Evolutionary conservation across 2,329 filamentous ascomycete species (phyloP).

Genomic region (Pestalotiopsis sp.): DNA sequence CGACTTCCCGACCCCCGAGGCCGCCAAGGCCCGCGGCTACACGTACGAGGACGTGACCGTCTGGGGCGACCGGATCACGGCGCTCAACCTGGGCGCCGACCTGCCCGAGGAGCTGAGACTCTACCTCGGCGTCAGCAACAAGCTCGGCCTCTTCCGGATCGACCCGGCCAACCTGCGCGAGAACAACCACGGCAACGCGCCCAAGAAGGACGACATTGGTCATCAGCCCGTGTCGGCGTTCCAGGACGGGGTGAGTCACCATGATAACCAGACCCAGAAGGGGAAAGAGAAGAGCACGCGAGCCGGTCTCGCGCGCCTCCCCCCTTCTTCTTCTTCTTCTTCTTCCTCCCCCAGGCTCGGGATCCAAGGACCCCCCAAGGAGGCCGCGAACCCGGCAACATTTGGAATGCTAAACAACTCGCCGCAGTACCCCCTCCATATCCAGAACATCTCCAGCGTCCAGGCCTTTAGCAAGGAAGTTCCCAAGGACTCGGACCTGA

Average conservation of each 20-base stretch:
- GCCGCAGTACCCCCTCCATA: conserved; percentile 66
- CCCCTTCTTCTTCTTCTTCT: background rate
- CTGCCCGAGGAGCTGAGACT: conserved; percentile 63
- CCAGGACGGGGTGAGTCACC: conserved; percentile 65
- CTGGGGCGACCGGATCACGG: conserved; percentile 60
- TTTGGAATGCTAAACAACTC: conserved; percentile 4
- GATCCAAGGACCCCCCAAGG: background rate
- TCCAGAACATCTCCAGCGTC: conserved; percentile 68
- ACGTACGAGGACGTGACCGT: conserved; percentile 62
- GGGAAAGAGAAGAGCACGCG: background rate
- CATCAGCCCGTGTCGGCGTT: conserved; percentile 70
- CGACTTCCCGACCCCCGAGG: conserved; percentile 57
- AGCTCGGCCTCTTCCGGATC: conserved; percentile 69
- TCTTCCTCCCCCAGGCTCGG: background rate
- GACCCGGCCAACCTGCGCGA: conserved; percentile 59
- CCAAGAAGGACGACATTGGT: conserved; percentile 57
- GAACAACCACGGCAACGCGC: conserved; percentile 58
- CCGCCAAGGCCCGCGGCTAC: conserved; percentile 63
- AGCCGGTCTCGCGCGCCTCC: background rate
- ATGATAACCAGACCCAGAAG: background rate
- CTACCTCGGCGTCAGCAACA: conserved; percentile 69
- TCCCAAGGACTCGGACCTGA: conserved; percentile 48
- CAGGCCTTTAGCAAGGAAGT: conserved; percentile 61
- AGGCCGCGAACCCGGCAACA: background rate
- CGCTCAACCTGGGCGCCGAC: conserved; percentile 60